Evolutionary conservation across 495 filamentous ascomycete genomes (phyloP), one percentile per base, ranked within the genome.

Genomic region (Amphirosellinia nigrospora): DNA sequence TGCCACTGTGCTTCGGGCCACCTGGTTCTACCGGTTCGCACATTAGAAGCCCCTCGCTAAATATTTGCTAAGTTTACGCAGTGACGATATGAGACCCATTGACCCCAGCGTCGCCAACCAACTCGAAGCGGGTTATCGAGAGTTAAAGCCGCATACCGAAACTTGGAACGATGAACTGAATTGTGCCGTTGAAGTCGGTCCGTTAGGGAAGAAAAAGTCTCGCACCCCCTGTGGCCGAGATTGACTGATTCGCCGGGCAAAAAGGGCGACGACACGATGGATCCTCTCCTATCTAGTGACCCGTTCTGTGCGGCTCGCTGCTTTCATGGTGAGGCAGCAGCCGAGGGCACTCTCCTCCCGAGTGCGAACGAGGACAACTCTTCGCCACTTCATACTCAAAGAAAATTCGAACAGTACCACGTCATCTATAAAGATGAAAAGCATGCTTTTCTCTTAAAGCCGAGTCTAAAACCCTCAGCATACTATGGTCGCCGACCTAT

Each of bases 111-210:
- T 97, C 45, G 94, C 96, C 36, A 98, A 98, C 77, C 92, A 93
- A 76, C 85, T 99, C 0, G 96, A 99, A 73, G 87, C 88, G 34
- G 96, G 96, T 23, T 99, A 97, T 77, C 80, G 88, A 41, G 92
- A 96, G 71, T 85, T 98, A 46, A 90, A 90, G 61, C 93, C 93
- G 0, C 97, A 94, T 92, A 94, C 92, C 1, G 87, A 96, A 71
- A 97, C 95, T 0, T 99, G 96, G 94, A 87, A 87, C 58, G 94
- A 98, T 77, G 94, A 99, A 78, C 84, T 99, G 15, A 90, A 91
- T 70, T 96, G 93, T 76, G 97, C 96, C 16, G 85, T 97, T 11
- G 93, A 97, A 56, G 93, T 97, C 70, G 96, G 96, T 0, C 88
- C 94, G 10, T 86, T 92, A 66, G 96, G 95, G 96, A 99, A 77